Percentiles rank a stretch among this genome's conserved stretches.
Conservation (phyloP, 1,284 basidiomycete genomes). For the Ceratobasidium theobromae region DNA sequence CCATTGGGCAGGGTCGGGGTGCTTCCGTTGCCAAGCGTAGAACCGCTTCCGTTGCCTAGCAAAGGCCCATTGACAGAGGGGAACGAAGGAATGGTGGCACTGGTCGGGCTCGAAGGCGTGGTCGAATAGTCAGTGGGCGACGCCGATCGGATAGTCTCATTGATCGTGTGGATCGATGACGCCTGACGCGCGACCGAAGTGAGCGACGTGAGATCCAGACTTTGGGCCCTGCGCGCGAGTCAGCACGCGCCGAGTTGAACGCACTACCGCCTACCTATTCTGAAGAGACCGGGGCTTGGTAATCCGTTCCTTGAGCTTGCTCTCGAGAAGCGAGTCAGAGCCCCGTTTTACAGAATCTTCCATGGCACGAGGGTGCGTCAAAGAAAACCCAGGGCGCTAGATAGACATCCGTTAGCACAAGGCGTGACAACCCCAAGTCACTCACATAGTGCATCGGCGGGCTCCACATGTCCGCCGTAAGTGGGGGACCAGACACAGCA, state of each 20-base stretch:
- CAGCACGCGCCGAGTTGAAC: not conserved
- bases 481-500: constrained; percentile 16
- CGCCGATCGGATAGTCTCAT: constrained; percentile 32
- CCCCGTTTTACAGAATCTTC: constrained; percentile 81
- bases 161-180: constrained; percentile 29
- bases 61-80: constrained; percentile 59
- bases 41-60: constrained; percentile 1
- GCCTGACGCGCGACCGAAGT: constrained; percentile 25
- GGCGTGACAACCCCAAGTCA: not conserved
- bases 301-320: constrained; percentile 77
- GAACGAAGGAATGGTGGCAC: constrained; percentile 72
- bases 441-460: constrained; percentile 22
- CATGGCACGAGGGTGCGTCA: constrained; percentile 58
- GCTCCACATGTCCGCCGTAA: constrained; percentile 27
- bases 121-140: constrained; percentile 36
- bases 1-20: too few species aligned
- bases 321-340: constrained; percentile 83
- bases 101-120: constrained; percentile 61
- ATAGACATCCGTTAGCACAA: not conserved
- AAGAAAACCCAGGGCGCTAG: constrained; percentile 64
- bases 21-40: constrained; percentile 9
- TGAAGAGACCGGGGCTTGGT: constrained; percentile 72
- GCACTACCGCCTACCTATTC: constrained; percentile 45
- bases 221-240: constrained; percentile 43
- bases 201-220: constrained; percentile 47